Evolutionary conservation across 1,284 basidiomycete genomes (phyloP), one percentile per base, ranked within the genome.

Genomic region (Golubevia sp.): DNA sequence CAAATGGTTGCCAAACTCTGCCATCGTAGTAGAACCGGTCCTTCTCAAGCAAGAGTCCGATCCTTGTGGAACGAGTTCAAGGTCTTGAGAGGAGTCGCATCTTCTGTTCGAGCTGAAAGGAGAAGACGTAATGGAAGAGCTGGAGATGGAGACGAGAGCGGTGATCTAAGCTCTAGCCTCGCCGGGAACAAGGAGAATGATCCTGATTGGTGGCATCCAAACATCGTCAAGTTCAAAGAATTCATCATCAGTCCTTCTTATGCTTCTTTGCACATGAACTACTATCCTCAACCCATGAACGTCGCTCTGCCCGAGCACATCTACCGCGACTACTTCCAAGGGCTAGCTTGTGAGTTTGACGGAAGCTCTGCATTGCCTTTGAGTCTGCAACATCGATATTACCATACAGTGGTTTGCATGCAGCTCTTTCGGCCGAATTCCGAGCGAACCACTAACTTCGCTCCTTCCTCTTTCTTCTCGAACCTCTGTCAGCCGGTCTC

Each of bases 41-140:
- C 63, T 1, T 66, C 67, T 0, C 64, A 73, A 13, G 68, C 68
- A 5, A 53, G 72, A 13, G 73, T 68, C 2, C 63, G 71, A 23
- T 63, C 68, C 23, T 68, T 78, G 3, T 73, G 72, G 74, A 74
- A 76, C 64, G 76, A 78, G 55, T 78, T 69, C 67, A 78, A 76
- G 25, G 57, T 73, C n/a, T 48, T 77, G 30, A 66, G 63, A 34
- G 30, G 30, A 34, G 30, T 34, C 30, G 30, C 30, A 5, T 34
- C 30, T 34, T 34, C 30, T 34, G 30, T 34, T 34, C 4, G 30
- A 34, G 11, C 30, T 34, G 30, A 34, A 11, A 34, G 11, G 30
- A 34, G 30, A 11, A 34, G 11, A 11, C 4, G 30, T 3, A 34
- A 34, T 34, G 30, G 30, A 5, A 34, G 30, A 11, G 11, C 4